Conservation (phyloP, 2,329 filamentous ascomycete species). For the Metarhizium humberi region DNA sequence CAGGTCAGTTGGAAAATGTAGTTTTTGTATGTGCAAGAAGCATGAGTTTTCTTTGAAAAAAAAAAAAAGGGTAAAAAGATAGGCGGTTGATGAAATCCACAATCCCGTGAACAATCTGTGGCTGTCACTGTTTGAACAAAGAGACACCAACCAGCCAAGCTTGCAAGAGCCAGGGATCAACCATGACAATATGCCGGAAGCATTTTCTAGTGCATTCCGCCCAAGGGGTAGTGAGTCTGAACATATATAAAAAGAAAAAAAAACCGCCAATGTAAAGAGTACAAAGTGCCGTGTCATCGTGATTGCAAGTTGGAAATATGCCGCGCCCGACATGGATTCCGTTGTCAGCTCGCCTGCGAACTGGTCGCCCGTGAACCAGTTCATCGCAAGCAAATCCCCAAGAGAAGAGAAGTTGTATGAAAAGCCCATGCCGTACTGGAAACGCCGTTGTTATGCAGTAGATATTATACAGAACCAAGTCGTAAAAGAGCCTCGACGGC, state of each 20-base stretch:
- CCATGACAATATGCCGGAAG: background rate
- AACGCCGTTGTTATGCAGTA: constrained; percentile 17
- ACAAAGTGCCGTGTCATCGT: constrained; percentile 24
- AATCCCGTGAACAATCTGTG: background rate
- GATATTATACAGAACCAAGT: constrained; percentile 67
- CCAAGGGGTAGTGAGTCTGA: background rate
- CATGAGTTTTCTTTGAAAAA: constrained; percentile 3
- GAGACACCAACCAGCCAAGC: background rate
- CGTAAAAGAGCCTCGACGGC: constrained; percentile 72
- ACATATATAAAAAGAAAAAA: constrained; percentile 2
- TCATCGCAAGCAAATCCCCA: constrained; percentile 1
- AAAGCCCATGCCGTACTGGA: background rate
- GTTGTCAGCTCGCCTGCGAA: constrained; percentile 6
- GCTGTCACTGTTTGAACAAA: background rate
- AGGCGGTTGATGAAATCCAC: background rate
- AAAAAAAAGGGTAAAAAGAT: constrained; percentile 1
- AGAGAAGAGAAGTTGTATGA: background rate
- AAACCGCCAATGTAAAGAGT: background rate
- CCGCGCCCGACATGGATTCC: constrained; percentile 18
- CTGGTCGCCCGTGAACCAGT: constrained; percentile 3
- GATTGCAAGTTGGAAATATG: constrained; percentile 13
- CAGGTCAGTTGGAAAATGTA: background rate
- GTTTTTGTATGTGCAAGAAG: constrained; percentile 2
- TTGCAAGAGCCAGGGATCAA: background rate
- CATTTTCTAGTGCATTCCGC: background rate